Conservation (phyloP, 2,329 filamentous ascomycete species). For the Nemania serpens region DNA sequence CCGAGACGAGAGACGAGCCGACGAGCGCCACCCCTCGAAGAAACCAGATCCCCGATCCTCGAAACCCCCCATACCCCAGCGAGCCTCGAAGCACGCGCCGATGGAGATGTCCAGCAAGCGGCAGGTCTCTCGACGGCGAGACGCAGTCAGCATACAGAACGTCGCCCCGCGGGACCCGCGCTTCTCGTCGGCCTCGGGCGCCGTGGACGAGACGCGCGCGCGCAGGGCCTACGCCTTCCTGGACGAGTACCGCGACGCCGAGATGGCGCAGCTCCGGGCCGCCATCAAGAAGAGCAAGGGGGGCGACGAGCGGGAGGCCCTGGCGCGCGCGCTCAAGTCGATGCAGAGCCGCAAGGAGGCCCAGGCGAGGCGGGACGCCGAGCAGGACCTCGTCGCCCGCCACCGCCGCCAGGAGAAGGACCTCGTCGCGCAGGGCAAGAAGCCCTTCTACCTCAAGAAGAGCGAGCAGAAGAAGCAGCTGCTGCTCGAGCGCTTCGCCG, state of each 20-base stretch:
- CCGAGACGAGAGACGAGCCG: slow-evolving; percentile 37
- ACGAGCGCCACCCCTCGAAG: slow-evolving; percentile 33
- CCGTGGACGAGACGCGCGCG: slow-evolving; percentile 61
- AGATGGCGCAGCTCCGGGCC: slow-evolving; percentile 75
- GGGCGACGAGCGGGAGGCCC: slow-evolving; percentile 50
- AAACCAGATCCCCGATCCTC: slow-evolving; percentile 41
- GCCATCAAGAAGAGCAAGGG: slow-evolving; percentile 63
- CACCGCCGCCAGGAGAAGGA: slow-evolving; percentile 86
- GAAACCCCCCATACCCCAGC: slow-evolving; percentile 43
- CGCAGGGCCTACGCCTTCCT: slow-evolving; percentile 85
- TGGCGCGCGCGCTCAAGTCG: slow-evolving; percentile 75
- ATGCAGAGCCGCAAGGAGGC: slow-evolving; percentile 81
- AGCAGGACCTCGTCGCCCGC: slow-evolving; percentile 70
- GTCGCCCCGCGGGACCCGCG: slow-evolving; percentile 76
- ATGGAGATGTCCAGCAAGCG: slow-evolving; percentile 80
- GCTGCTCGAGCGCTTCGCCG: slow-evolving; percentile 76
- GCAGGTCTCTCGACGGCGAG: slow-evolving; percentile 79
- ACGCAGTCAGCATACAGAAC: slow-evolving; percentile 65
- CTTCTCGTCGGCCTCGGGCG: slow-evolving; percentile 70
- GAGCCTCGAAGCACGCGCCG: slow-evolving; percentile 86
- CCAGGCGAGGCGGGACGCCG: slow-evolving; percentile 69
- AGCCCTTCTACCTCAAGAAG: slow-evolving; percentile 91
- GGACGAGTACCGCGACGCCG: slow-evolving; percentile 81
- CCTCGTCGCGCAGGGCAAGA: slow-evolving; percentile 84
- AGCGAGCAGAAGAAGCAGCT: slow-evolving; percentile 88